A percentile compares a stretch with the other conserved stretches of the same genome.
Evolutionary conservation across 768 basidiomycete species (phyloP).

Genomic region (Tulasnella sp.): DNA sequence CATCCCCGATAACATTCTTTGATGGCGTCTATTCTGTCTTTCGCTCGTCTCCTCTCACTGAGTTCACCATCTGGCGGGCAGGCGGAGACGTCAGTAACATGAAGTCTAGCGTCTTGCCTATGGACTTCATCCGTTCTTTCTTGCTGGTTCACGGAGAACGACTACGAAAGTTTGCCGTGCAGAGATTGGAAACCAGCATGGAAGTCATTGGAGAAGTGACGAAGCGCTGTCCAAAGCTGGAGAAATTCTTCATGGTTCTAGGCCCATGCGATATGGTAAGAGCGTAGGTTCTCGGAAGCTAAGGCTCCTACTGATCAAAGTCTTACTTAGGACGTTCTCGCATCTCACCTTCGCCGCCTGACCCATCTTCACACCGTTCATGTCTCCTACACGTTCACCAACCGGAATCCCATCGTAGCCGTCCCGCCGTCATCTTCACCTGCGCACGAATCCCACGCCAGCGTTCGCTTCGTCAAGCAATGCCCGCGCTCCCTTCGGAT

Average conservation of each 20-base stretch:
- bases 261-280: constrained; percentile 10
- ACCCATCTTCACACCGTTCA: constrained; percentile 55
- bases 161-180: constrained; percentile 58
- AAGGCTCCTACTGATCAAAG: neutral
- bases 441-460: constrained; percentile 32
- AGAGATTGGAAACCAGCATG: constrained; percentile 57
- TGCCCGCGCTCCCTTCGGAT: constrained; percentile 55
- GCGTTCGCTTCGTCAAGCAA: constrained; percentile 24
- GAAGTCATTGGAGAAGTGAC: constrained; percentile 55
- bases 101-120: constrained; percentile 37
- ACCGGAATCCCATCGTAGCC: constrained; percentile 25
- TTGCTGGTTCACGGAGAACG: constrained; percentile 50
- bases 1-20: constrained; percentile 44
- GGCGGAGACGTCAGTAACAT: constrained; percentile 43
- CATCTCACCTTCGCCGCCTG: constrained; percentile 46
- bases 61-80: constrained; percentile 61
- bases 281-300: constrained; percentile 33
- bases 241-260: constrained; percentile 62
- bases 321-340: constrained; percentile 43
- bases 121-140: constrained; percentile 52
- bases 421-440: neutral
- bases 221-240: constrained; percentile 49
- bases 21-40: constrained; percentile 46
- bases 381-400: constrained; percentile 47
- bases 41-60: constrained; percentile 50